phyloP scores from a whole-genome alignment of 805 yeast genomes.

The Lipomyces mesembrius region DNA sequence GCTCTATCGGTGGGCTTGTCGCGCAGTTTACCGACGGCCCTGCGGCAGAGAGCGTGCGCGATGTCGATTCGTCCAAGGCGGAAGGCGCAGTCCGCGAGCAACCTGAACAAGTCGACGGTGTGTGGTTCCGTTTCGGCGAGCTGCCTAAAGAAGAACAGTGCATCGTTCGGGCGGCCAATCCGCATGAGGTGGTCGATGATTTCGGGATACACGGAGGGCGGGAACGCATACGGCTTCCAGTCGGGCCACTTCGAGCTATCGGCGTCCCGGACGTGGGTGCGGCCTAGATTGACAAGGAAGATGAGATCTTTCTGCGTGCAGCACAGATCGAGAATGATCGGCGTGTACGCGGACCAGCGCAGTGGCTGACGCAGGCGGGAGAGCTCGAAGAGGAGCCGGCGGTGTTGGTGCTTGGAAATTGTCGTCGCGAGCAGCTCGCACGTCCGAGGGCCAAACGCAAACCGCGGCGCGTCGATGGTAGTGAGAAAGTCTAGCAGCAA shows the following conservation, averaged over 20 bases:
- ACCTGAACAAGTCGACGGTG: not conserved
- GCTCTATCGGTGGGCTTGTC: not conserved
- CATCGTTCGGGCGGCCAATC: not conserved
- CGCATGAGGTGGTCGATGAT: constrained; percentile 4
- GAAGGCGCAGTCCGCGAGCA: not conserved
- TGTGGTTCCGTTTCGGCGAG: not conserved
- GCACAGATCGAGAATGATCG: not conserved
- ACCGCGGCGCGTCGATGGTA: not conserved
- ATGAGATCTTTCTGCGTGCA: not conserved
- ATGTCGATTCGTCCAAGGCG: not conserved
- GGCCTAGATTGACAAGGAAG: not conserved
- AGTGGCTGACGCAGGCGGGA: constrained; percentile 19
- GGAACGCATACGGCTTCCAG: not conserved
- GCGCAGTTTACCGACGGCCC: not conserved
- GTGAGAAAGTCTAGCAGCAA: not conserved
- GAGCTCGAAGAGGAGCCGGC: constrained; percentile 16
- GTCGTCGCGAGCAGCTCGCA: not conserved
- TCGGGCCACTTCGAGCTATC: not conserved
- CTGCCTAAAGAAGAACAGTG: not conserved
- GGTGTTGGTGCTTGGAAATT: not conserved
- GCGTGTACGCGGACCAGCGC: not conserved
- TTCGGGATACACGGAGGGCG: constrained; percentile 2
- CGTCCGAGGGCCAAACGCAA: not conserved
- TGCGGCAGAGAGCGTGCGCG: not conserved
- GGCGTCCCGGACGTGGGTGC: not conserved